Base-by-base conservation (phyloP, 179 eudicot genomes). In the Beta lomatogona region DNA sequence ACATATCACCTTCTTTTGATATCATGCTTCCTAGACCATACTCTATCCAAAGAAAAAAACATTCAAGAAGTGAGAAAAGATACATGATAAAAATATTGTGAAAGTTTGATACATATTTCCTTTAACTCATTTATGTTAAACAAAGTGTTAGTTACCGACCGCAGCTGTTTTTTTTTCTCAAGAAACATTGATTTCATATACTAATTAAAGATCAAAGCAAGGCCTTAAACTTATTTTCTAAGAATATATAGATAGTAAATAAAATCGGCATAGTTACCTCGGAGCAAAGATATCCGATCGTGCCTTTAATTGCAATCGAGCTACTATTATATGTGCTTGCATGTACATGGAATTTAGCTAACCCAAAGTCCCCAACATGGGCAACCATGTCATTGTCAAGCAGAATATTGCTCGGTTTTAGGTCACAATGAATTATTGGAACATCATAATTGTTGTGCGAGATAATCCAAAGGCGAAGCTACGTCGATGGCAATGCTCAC, bases 261-360 rank as follows among this genome's bases (percentile, higher is more conserved):
- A 76, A 7, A 4, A 7, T 0, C 28, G 22, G 0, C 15, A 13
- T 15, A 0, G 5, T 81, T 76, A 83, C 82, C 79, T 65, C 55
- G 85, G 85, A 79, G 82, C 70, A n/a, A 46, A 46, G 82, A 74
- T 83, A 83, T 16, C 82, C 82, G 46, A 79, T 15, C 0, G 82
- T 83, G 1, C 85, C 82, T 25, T 3, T 55, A 71, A 79, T 31
- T 5, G n/a, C 71, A 4, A 75, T 15, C 15, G 85, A 74, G 45
- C 79, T 83, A 18, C 22, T 79, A 6, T 67, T 18, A n/a, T 25
- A 46, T 10, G 46, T 22, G 21, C 50, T 41, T 6, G 71, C 54
- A 2, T 64, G 50, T 36, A 63, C 46, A 67, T 25, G 76, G 65
- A 70, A 79, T 75, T 55, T 79, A 7, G 57, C 75, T 41, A 79